Evolutionary conservation across 805 yeast species (phyloP), one percentile per base, ranked within the genome.

Genomic region (Torulaspora gathmanii): DNA sequence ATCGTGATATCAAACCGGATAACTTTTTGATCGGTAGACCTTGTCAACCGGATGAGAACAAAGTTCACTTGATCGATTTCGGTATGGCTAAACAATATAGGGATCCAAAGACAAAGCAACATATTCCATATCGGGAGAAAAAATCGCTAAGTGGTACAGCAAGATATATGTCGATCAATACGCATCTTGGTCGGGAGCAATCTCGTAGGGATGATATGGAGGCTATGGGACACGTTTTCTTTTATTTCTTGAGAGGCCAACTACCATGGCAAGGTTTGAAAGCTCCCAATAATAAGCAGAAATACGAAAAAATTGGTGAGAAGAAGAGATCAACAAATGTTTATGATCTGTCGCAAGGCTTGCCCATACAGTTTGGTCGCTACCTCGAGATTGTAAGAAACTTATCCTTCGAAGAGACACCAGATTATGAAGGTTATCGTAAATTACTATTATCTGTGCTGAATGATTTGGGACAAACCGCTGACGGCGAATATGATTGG

Each of bases 41-140:
- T 10, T 85, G 83, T 35, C 76, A 88, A 33, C 80, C 86, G 12
- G 86, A 86, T 57, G 95, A 90, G 46, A 89, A 90, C 63, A 75
- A 77, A 46, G 86, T 93, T 42, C 89, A 87, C 68, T 74, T 93
- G 51, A 95, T 93, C 44, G 99, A 93, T 69, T 93, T 93, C 64
- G 99, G 99, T 52, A 93, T 93, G 98, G 98, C 98, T 25, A 93
- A 93, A 68, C 95, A 87, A 62, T 93, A 90, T 69, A 80, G 98
- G 63, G 99, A 93, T 70, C 97, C 98, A 43, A 85, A 87, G 67
- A 84, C 98, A 10, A 88, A 88, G 61, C 85, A 83, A 61, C 99
- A 93, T 68, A 93, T 93, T 54, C 98, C 99, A 26, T 93, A 90
- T 68, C 77, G 98, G 58, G 99, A 93, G 67, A 87, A 90, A 67